Evolutionary conservation across 306 rosid genomes (phyloP).

Genomic region (Cicer arietinum): DNA sequence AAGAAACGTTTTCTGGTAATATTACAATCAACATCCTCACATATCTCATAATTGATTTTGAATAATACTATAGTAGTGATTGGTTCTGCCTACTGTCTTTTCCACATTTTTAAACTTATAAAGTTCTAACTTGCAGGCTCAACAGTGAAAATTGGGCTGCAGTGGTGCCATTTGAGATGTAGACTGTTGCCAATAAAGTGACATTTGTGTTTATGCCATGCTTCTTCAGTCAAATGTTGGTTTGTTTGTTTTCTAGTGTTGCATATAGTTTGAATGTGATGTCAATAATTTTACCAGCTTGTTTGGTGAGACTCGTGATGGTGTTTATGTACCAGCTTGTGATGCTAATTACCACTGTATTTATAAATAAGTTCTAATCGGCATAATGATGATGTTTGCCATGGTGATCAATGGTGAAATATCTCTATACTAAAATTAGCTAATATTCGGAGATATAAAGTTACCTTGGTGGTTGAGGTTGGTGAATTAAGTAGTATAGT

Average conservation of each 20-base stretch:
- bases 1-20: conserved; percentile 64
- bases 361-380: not conserved
- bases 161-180: conserved; percentile 22
- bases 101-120: conserved; percentile 11
- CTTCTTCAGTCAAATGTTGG: conserved; percentile 28
- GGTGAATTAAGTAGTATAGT: too few species aligned
- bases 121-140: conserved; percentile 47
- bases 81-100: conserved; percentile 17
- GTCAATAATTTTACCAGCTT: conserved; percentile 15
- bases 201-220: conserved; percentile 23
- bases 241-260: conserved; percentile 25
- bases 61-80: not conserved
- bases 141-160: conserved; percentile 44
- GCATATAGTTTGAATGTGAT: conserved; percentile 17
- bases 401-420: not conserved
- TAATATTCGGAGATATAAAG: not conserved
- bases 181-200: conserved; percentile 14
- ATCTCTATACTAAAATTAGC: not conserved
- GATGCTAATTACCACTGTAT: not conserved
- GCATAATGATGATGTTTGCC: not conserved
- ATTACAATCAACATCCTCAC: not conserved
- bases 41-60: conserved; percentile 7
- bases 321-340: conserved; percentile 12
- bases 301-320: conserved; percentile 1
- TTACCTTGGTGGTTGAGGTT: too few species aligned